Percentiles rank a stretch among this genome's conserved stretches.
Evolutionary conservation across 148 eudicot species (phyloP).

Genomic region (Salicornia ramosissima): DNA sequence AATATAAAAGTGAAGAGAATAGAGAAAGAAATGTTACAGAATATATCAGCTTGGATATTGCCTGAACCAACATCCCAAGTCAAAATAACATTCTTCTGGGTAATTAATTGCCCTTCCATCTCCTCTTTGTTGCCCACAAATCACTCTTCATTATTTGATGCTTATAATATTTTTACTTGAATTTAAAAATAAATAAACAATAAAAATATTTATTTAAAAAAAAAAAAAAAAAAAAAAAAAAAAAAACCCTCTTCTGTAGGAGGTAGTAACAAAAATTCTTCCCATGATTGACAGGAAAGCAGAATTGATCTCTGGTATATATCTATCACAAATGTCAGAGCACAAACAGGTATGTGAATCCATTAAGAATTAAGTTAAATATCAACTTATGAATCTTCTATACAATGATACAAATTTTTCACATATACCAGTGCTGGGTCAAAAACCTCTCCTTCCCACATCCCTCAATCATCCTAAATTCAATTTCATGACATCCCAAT

Average conservation of each 20-base stretch:
- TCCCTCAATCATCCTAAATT: not conserved
- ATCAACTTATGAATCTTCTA: not conserved
- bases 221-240: not conserved
- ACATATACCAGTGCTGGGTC: not conserved
- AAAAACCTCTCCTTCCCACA: not conserved
- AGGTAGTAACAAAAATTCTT: not conserved
- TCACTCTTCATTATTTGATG: too few relatives aligned
- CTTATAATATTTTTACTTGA: too few relatives aligned
- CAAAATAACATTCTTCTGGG: slow-evolving; percentile 31
- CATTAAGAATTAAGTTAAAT: not conserved
- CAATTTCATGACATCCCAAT: not conserved
- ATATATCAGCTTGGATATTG: slow-evolving; percentile 54
- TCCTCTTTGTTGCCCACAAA: too few relatives aligned
- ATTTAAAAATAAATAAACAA: too few relatives aligned
- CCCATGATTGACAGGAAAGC: not conserved
- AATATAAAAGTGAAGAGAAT: not conserved
- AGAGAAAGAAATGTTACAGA: slow-evolving; percentile 32
- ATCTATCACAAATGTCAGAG: not conserved
- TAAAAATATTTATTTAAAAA: too few relatives aligned
- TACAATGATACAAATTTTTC: not conserved
- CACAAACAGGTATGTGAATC: not conserved
- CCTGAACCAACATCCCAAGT: slow-evolving; percentile 62
- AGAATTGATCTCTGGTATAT: not conserved
- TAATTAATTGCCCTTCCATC: too few relatives aligned
- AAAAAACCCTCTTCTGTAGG: not conserved